These are phyloP conservation scores for Lasiosphaeria hispida DNA, from an alignment of 495 filamentous ascomycete species.

Conservation along the genomic window DNA sequence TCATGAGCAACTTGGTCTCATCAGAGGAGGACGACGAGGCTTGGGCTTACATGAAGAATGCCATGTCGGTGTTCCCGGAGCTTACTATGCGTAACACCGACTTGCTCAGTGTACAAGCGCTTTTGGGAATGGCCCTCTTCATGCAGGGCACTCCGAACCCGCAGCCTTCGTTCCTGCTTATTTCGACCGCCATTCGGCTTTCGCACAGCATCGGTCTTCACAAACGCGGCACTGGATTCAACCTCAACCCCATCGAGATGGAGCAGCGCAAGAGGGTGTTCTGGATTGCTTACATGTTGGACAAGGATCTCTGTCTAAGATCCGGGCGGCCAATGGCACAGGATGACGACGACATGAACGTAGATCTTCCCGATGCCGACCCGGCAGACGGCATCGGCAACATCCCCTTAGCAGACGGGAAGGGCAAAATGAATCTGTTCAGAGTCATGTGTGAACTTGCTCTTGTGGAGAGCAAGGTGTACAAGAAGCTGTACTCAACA, in stretches of 20 bases:
- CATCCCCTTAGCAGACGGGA: constrained; percentile 85
- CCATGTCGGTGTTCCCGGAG: constrained; percentile 87
- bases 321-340: constrained; percentile 91
- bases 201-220: constrained; percentile 95
- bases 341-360: constrained; percentile 98
- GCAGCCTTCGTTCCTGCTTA: constrained; percentile 89
- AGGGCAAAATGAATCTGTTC: constrained; percentile 91
- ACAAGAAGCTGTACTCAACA: constrained; percentile 89
- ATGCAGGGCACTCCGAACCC: constrained; percentile 96
- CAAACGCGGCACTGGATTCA: constrained; percentile 87
- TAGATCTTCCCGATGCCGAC: constrained; percentile 88
- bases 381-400: constrained; percentile 90
- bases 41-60: constrained; percentile 95
- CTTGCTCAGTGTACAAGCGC: constrained; percentile 90
- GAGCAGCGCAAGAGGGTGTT: constrained; percentile 97
- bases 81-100: constrained; percentile 95
- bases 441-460: constrained; percentile 86
- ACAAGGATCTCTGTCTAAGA: constrained; percentile 92
- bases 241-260: constrained; percentile 83
- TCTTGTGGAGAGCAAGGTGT: constrained; percentile 88
- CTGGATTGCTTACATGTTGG: constrained; percentile 95
- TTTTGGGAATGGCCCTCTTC: constrained; percentile 94
- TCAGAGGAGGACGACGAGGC: constrained; percentile 89
- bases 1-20: constrained; percentile 92
- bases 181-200: constrained; percentile 87